These are phyloP conservation scores for Aspergillus coremiiformis DNA, from an alignment of 495 filamentous ascomycete species.

Conservation along the genomic window DNA sequence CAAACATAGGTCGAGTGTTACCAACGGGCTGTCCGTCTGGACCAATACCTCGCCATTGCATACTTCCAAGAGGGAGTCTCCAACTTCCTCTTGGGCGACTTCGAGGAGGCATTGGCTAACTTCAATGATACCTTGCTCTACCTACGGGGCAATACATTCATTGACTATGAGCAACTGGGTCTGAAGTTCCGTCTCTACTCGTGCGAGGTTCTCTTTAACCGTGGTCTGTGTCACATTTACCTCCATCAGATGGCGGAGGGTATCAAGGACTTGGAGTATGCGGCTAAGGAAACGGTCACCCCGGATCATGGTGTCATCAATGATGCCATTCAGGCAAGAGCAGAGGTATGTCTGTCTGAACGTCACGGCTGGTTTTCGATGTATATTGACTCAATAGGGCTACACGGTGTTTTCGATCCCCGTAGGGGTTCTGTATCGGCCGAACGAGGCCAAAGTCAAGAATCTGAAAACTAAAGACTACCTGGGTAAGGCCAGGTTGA, in stretches of 20 bases:
- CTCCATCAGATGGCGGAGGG: conserved; percentile 83
- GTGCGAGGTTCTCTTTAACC: conserved; percentile 97
- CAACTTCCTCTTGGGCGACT: conserved; percentile 95
- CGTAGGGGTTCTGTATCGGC: conserved; percentile 88
- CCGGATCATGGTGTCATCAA: conserved; percentile 96
- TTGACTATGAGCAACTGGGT: conserved; percentile 96
- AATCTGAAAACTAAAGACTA: conserved; percentile 97
- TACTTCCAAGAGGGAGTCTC: conserved; percentile 99
- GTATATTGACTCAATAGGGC: conserved; percentile 43
- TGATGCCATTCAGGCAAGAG: conserved; percentile 87
- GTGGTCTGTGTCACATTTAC: conserved; percentile 96
- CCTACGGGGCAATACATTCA: conserved; percentile 89
- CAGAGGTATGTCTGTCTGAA: conserved; percentile 56
- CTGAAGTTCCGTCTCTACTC: conserved; percentile 95
- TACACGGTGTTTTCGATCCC: conserved; percentile 99
- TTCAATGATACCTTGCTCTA: conserved; percentile 98
- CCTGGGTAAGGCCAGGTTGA: conserved; percentile 83
- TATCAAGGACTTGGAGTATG: conserved; percentile 84
- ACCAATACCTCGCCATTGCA: conserved; percentile 92
- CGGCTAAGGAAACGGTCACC: conserved; percentile 92
- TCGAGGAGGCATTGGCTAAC: conserved; percentile 94
- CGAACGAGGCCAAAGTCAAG: conserved; percentile 95
- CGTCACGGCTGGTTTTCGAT: not conserved
- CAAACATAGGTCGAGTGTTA: conserved; percentile 78
- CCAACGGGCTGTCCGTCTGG: conserved; percentile 77